Evolutionary conservation across 306 rosid genomes (phyloP), one percentile per base, ranked within the genome.

Genomic region (Quercus variabilis): DNA sequence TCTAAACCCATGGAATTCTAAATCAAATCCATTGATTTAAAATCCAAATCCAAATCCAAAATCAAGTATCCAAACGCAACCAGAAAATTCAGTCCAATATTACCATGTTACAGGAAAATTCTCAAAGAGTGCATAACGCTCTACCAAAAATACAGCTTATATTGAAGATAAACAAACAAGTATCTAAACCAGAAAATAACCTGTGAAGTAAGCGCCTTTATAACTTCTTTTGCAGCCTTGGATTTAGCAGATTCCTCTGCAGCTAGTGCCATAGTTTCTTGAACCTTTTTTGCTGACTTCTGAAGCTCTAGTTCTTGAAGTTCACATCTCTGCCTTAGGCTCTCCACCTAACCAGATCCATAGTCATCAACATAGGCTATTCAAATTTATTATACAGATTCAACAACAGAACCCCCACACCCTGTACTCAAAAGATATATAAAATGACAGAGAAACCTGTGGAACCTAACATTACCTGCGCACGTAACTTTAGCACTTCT

Each of bases 151-250:
- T 46, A 80, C 56, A 85, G 55, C 52, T 77, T 17, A 33, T 23
- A 26, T 21, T 38, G 30, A 83, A 76, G 83, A 56, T 12, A 18
- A 74, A 25, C 56, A 73, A 69, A 49, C 38, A 68, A 63, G 68
- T 69, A 63, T 3, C 75, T 55, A 35, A 52, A 82, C 67, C 69
- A 82, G 84, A 75, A 81, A 76, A 51, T 70, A 30, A 96, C 99
- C 99, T 96, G 96, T 64, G 97, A 89, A 1, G 99, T 85, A 46
- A 96, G 96, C 55, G 95, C 87, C 88, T 90, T 96, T 75, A 96
- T 96, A 78, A 91, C 99, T 87, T 96, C 98, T 88, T 96, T 96
- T 33, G 97, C 98, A 56, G 96, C 93, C 84, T 83, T 87, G 81
- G 89, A 90, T 87, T 90, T 96, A 41, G 87, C 82, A 86, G 97